Evolutionary conservation across 2,329 filamentous ascomycete species (phyloP).

Genomic region (Fonsecaea nubica): DNA sequence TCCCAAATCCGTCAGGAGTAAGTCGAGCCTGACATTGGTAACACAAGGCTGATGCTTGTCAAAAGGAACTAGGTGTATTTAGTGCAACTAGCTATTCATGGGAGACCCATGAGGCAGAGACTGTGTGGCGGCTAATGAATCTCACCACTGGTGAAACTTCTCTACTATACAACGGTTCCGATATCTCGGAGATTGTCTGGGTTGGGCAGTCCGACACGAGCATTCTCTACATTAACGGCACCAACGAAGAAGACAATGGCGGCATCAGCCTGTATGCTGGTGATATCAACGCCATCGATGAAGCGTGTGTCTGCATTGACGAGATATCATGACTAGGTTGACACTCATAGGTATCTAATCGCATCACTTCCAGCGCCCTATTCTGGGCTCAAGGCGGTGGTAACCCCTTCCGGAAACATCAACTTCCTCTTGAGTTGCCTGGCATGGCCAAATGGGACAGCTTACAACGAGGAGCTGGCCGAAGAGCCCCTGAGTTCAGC

Average conservation of each 20-base stretch:
- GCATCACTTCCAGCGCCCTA: constrained; percentile 48
- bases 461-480: constrained; percentile 70
- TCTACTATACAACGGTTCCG: constrained; percentile 68
- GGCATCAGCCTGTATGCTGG: constrained; percentile 51
- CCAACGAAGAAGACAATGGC: constrained; percentile 49
- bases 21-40: constrained; percentile 30
- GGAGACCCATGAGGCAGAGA: constrained; percentile 70
- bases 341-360: constrained; percentile 46
- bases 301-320: constrained; percentile 40
- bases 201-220: constrained; percentile 67
- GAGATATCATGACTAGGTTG: background rate
- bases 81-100: constrained; percentile 80
- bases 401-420: constrained; percentile 52
- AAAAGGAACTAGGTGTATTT: constrained; percentile 55
- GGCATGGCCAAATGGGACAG: constrained; percentile 70
- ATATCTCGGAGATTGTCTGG: constrained; percentile 77
- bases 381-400: constrained; percentile 49
- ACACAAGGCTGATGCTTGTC: constrained; percentile 16
- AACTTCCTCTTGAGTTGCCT: constrained; percentile 64
- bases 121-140: constrained; percentile 72
- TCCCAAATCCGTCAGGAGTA: constrained; percentile 51
- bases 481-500: constrained; percentile 68
- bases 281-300: constrained; percentile 44
- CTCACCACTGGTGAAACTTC: constrained; percentile 69
- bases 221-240: constrained; percentile 62